Evolutionary conservation across 2,329 filamentous ascomycete genomes (phyloP).

Genomic region (Taxawa tesnikishii): DNA sequence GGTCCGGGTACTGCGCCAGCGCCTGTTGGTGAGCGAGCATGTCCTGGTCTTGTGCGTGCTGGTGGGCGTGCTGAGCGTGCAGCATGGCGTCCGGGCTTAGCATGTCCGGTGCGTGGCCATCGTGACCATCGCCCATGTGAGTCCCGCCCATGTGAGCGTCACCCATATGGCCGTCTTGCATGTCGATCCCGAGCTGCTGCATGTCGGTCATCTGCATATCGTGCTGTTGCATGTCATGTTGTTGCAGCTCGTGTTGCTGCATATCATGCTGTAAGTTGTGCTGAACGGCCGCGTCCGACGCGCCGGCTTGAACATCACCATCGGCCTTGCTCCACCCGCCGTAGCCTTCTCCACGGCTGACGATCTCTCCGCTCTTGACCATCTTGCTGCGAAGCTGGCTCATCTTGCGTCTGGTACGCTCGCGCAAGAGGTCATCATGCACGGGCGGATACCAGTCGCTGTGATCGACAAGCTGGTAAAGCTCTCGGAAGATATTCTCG

Average conservation of each 20-base stretch:
- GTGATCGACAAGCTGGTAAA: conserved; percentile 22
- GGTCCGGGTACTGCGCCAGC: neutral
- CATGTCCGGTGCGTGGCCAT: conserved; percentile 1
- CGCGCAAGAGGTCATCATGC: conserved; percentile 22
- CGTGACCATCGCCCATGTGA: conserved; percentile 1
- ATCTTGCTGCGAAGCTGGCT: conserved; percentile 23
- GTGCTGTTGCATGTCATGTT: conserved; percentile 3
- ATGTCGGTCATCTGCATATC: conserved; percentile 4
- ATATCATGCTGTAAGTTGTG: neutral
- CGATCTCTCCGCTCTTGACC: conserved; percentile 24
- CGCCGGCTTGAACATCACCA: conserved; percentile 19
- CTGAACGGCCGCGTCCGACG: conserved; percentile 10
- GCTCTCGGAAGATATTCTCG: conserved; percentile 20
- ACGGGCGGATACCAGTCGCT: conserved; percentile 19
- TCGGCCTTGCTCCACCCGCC: conserved; percentile 19
- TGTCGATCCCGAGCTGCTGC: conserved; percentile 3
- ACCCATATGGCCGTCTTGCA: too few species aligned
- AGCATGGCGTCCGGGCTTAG: conserved; percentile 6
- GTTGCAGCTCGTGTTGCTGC: conserved; percentile 1
- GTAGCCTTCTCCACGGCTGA: conserved; percentile 18
- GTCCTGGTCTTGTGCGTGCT: conserved; percentile 3
- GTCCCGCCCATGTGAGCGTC: too few species aligned
- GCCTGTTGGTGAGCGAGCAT: conserved; percentile 4
- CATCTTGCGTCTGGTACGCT: conserved; percentile 25
- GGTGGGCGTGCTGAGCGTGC: neutral